Percentiles rank a stretch among this genome's conserved stretches.
phyloP scores from a whole-genome alignment of 1,139 yeast genomes.

The Tardiomyces digboiensis region DNA sequence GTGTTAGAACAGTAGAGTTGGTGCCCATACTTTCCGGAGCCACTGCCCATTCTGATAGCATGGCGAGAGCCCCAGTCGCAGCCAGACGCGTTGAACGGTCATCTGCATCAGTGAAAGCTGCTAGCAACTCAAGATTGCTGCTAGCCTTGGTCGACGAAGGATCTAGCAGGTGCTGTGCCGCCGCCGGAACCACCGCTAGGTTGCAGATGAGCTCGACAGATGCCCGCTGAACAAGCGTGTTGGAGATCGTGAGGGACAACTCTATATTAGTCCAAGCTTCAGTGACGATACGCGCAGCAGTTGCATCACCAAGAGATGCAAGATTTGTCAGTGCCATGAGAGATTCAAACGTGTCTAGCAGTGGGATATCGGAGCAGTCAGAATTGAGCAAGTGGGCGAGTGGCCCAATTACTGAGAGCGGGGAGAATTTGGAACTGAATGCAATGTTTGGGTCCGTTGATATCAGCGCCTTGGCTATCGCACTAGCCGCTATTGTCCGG shows the following conservation, averaged over 20 bases:
- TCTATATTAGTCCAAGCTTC: constrained; percentile 33
- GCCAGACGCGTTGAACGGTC: constrained; percentile 28
- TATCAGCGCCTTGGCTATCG: constrained; percentile 28
- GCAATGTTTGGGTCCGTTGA: constrained; percentile 28
- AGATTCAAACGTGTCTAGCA: constrained; percentile 36
- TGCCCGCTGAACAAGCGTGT: constrained; percentile 28
- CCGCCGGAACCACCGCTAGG: constrained; percentile 24
- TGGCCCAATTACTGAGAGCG: constrained; percentile 24
- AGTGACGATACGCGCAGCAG: constrained; percentile 26
- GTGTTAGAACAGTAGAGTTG: constrained; percentile 8
- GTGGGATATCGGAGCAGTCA: constrained; percentile 17
- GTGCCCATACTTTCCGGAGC: constrained; percentile 19
- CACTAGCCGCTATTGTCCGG: constrained; percentile 20
- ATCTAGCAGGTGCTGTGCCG: constrained; percentile 23
- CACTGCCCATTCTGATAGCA: constrained; percentile 28
- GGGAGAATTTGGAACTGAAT: constrained; percentile 24
- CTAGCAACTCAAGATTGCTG: constrained; percentile 21
- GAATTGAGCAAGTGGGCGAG: constrained; percentile 20
- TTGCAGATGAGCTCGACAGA: constrained; percentile 31
- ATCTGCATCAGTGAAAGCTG: constrained; percentile 23
- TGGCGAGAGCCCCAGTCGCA: constrained; percentile 33
- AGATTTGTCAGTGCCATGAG: constrained; percentile 40
- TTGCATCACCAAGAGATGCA: constrained; percentile 31
- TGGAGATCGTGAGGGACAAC: constrained; percentile 25
- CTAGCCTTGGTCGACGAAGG: constrained; percentile 16